These are phyloP conservation scores for Xylariomycetidae sp. DNA, from an alignment of 2,329 filamentous ascomycete genomes.

Conservation along the genomic window DNA sequence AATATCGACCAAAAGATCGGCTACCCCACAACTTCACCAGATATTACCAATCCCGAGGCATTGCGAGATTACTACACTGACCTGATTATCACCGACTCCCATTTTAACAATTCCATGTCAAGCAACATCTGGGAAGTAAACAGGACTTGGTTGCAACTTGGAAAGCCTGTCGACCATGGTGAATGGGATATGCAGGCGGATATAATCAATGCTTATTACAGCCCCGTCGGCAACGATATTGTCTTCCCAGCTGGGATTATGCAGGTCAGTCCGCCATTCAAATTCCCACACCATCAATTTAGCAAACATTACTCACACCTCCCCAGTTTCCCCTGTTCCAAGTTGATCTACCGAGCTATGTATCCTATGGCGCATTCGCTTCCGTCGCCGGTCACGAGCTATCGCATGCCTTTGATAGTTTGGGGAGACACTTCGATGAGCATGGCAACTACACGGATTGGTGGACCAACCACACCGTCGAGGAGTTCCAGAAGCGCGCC, in stretches of 20 bases:
- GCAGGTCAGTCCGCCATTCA: too few relatives aligned
- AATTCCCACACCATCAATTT: too few relatives aligned
- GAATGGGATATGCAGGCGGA: slow-evolving; percentile 58
- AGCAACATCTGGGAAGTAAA: slow-evolving; percentile 41
- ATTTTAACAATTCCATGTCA: slow-evolving; percentile 52
- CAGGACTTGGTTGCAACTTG: slow-evolving; percentile 50
- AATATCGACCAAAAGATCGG: slow-evolving; percentile 63
- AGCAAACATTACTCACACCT: too few relatives aligned
- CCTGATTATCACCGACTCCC: slow-evolving; percentile 45
- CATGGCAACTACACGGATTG: slow-evolving; percentile 60
- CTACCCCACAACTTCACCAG: slow-evolving; percentile 56
- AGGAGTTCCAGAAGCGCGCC: slow-evolving; percentile 52
- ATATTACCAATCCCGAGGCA: slow-evolving; percentile 51
- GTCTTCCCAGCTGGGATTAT: slow-evolving; percentile 64
- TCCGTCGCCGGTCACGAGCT: slow-evolving; percentile 60
- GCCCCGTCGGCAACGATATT: slow-evolving; percentile 58
- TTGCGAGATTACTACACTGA: slow-evolving; percentile 49
- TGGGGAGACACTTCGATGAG: slow-evolving; percentile 58
- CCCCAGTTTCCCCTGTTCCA: slow-evolving; percentile 57
- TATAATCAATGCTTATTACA: slow-evolving; percentile 60
- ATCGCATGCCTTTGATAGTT: slow-evolving; percentile 63
- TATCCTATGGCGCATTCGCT: slow-evolving; percentile 58
- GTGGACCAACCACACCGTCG: slow-evolving; percentile 57
- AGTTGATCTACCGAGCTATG: slow-evolving; percentile 46
- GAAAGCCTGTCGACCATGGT: slow-evolving; percentile 54